Evolutionary conservation across 1,284 basidiomycete species (phyloP).

Genomic region (Sutorius eximius): DNA sequence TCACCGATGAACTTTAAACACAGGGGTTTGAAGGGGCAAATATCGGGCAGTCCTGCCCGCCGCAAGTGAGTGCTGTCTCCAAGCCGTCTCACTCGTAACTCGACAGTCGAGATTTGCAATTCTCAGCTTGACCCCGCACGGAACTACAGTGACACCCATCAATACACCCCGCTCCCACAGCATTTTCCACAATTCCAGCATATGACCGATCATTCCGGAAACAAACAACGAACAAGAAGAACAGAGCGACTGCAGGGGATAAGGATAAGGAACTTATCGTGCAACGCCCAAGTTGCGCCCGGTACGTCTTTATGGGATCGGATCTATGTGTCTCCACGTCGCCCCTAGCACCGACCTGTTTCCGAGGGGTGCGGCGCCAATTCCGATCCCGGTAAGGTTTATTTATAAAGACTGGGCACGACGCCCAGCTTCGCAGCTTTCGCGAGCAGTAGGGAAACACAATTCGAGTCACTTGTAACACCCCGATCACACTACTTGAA

Average conservation of each 20-base stretch:
- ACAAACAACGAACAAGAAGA: background rate
- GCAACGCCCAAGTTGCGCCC: slow-evolving; percentile 3
- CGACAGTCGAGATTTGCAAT: background rate
- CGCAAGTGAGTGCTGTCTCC: background rate
- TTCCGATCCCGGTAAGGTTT: background rate
- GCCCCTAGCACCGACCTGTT: background rate
- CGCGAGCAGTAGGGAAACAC: background rate
- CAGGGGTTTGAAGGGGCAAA: background rate
- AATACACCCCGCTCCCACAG: background rate
- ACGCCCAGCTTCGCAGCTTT: background rate
- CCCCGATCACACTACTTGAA: background rate
- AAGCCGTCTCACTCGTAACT: too few relatives aligned
- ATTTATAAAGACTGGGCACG: background rate
- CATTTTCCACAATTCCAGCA: too few relatives aligned
- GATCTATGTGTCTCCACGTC: background rate
- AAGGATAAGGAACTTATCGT: background rate
- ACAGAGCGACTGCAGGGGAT: background rate
- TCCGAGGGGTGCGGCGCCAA: background rate
- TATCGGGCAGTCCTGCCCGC: background rate
- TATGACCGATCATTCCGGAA: background rate
- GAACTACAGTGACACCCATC: background rate
- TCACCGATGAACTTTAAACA: background rate
- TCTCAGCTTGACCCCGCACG: background rate
- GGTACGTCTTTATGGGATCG: background rate
- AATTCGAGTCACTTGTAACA: background rate